Evolutionary conservation across 352 stramenopile genomes (phyloP).

Genomic region (Pseudoperonospora humuli): DNA sequence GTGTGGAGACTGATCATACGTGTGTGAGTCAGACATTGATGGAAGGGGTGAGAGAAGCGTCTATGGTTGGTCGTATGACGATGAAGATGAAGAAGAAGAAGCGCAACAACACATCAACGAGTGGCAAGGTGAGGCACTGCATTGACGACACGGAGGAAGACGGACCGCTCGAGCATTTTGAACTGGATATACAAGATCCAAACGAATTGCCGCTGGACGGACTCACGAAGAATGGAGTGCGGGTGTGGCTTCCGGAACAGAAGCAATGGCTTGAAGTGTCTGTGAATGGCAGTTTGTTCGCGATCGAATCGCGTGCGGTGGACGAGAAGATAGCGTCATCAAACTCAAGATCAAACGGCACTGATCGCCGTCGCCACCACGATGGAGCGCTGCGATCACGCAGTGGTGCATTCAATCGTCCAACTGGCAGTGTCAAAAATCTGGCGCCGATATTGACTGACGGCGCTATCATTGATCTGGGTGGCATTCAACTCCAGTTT

Average conservation of each 20-base stretch:
- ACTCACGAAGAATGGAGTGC: slow-evolving; percentile 76
- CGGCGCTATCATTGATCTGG: slow-evolving; percentile 68
- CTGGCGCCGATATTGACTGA: slow-evolving; percentile 48
- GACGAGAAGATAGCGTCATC: neutral
- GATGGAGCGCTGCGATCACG: slow-evolving; percentile 20
- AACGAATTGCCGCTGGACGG: slow-evolving; percentile 48
- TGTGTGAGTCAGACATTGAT: slow-evolving; percentile 34
- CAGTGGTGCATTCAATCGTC: slow-evolving; percentile 64
- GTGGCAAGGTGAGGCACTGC: slow-evolving; percentile 7
- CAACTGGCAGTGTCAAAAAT: slow-evolving; percentile 26
- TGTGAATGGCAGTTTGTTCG: slow-evolving; percentile 68
- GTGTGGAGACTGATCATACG: slow-evolving; percentile 27
- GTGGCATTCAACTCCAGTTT: slow-evolving; percentile 72
- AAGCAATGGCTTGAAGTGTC: slow-evolving; percentile 77
- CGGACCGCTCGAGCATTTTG: slow-evolving; percentile 35
- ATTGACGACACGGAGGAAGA: slow-evolving; percentile 18
- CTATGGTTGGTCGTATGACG: neutral
- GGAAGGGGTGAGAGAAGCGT: slow-evolving; percentile 1
- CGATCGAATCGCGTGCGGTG: slow-evolving; percentile 40
- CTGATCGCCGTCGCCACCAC: slow-evolving; percentile 9
- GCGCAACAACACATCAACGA: neutral
- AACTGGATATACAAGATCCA: slow-evolving; percentile 31
- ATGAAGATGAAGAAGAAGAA: too few species aligned
- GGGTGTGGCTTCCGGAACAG: slow-evolving; percentile 64
- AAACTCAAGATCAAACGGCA: slow-evolving; percentile 5